phyloP scores from a whole-genome alignment of 352 stramenopile genomes.

The Globisporangium middletonii region DNA sequence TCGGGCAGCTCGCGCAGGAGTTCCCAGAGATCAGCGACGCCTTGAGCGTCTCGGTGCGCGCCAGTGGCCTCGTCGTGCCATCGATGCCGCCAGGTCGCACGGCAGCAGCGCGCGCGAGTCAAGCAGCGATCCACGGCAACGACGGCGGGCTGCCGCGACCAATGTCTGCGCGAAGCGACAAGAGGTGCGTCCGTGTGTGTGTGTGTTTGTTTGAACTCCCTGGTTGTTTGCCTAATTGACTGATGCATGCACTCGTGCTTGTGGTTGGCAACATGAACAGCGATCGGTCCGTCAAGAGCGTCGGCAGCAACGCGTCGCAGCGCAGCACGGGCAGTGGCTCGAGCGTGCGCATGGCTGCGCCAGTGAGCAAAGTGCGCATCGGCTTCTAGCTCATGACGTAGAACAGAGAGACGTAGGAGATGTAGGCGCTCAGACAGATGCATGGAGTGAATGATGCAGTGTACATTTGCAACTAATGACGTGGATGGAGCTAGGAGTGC shows the following conservation, averaged over 20 bases:
- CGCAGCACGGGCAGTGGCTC: slow-evolving; percentile 43
- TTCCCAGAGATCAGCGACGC: slow-evolving; percentile 91
- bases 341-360: slow-evolving; percentile 44
- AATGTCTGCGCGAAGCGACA: slow-evolving; percentile 62
- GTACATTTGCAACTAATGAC: too few species aligned
- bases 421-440: too few species aligned
- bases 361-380: slow-evolving; percentile 57
- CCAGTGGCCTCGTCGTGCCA: slow-evolving; percentile 75
- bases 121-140: slow-evolving; percentile 9
- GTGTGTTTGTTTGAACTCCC: not conserved
- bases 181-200: slow-evolving; percentile 16
- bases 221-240: not conserved
- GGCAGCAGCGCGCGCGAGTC: slow-evolving; percentile 34
- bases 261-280: slow-evolving; percentile 1
- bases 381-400: slow-evolving; percentile 18
- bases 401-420: too few species aligned
- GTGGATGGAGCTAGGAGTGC: too few species aligned
- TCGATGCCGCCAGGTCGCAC: slow-evolving; percentile 60
- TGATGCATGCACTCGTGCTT: not conserved
- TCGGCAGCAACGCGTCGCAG: slow-evolving; percentile 44
- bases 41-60: slow-evolving; percentile 63
- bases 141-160: slow-evolving; percentile 38
- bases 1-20: slow-evolving; percentile 90
- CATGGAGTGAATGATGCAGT: not conserved
- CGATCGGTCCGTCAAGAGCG: slow-evolving; percentile 45